These are phyloP conservation scores for Eremothecium coryli DNA, from an alignment of 1,139 yeast genomes.

Conservation along the genomic window DNA sequence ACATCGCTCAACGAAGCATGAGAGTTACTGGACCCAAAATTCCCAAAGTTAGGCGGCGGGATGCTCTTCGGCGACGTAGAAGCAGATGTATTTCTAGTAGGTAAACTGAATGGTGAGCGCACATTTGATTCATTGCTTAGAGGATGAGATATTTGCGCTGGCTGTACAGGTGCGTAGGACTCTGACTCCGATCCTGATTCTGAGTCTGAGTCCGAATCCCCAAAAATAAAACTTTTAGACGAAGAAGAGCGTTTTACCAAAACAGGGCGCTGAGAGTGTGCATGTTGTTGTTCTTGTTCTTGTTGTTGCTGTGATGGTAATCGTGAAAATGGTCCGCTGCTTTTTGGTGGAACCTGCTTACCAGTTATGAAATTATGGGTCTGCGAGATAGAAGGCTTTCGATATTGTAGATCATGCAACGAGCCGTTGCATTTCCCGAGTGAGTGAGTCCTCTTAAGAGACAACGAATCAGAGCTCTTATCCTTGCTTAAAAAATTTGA, in stretches of 20 bases:
- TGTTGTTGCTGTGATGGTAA: conserved; percentile 3
- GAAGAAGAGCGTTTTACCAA: conserved; percentile 17
- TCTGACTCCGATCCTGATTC: conserved; percentile 31
- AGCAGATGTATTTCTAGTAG: conserved; percentile 9
- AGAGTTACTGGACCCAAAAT: conserved; percentile 22
- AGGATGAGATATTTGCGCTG: conserved; percentile 2
- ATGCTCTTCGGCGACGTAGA: conserved; percentile 4
- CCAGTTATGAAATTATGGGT: conserved; percentile 29
- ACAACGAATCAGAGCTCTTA: conserved; percentile 6
- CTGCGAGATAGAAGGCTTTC: conserved; percentile 10
- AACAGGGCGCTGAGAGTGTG: not conserved
- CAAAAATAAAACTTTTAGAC: conserved; percentile 24
- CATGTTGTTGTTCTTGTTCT: not conserved
- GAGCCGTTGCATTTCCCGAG: conserved; percentile 25
- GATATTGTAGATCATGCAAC: conserved; percentile 18
- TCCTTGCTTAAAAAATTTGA: not conserved
- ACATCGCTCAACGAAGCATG: conserved; percentile 40
- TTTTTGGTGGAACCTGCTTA: conserved; percentile 12
- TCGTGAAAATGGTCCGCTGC: not conserved
- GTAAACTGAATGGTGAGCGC: conserved; percentile 6
- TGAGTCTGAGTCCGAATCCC: conserved; percentile 13
- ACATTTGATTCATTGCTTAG: conserved; percentile 12
- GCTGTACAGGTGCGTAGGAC: conserved; percentile 11
- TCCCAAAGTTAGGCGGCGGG: conserved; percentile 9
- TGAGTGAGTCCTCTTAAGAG: conserved; percentile 24